Base-by-base conservation (phyloP, 2,329 filamentous ascomycete genomes). In the Claviceps paspali region DNA sequence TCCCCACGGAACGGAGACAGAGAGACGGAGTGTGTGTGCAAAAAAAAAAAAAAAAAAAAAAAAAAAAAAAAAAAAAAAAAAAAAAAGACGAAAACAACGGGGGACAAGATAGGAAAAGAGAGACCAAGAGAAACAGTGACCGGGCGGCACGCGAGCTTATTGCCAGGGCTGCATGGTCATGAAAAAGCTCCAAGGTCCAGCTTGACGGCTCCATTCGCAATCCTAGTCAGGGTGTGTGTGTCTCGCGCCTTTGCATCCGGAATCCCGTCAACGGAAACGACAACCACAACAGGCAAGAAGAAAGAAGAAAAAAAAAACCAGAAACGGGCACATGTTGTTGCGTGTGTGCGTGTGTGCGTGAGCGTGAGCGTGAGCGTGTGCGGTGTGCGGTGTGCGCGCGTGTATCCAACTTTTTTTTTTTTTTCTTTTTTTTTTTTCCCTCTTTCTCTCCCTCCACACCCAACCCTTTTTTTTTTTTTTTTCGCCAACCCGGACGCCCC, bases 181-280 rank as follows among this genome's bases (percentile, higher is more conserved):
- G 32, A 23, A 36, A 31, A 32, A 32, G 18, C n/a, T n/a, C 21
- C 24, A 35, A 29, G 30, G 32, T 32, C 29, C 12, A 36, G 33
- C 36, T n/a, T n/a, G n/a, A 38, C 29, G 36, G 33, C 29, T 39
- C 36, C 33, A 33, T 33, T 36, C 24, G 15, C 33, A 36, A 36
- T 27, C 40, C 40, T 33, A 41, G 40, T 39, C 36, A 35, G 35
- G 36, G 39, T 21, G 24, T 27, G 29, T 30, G 39, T 41, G 40
- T 41, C 40, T 41, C 40, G 40, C 40, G 40, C 40, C 32, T 36
- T 30, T 39, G 36, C 30, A 39, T 39, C 40, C 40, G 40, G 24
- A 36, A 39, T 34, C 40, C 40, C 33, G 26, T 38, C n/a, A n/a
- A n/a, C n/a, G n/a, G n/a, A n/a, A n/a, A n/a, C n/a, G n/a, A n/a